Base-by-base conservation (phyloP, 352 stramenopile species). In the Peronosclerospora sorghi region DNA sequence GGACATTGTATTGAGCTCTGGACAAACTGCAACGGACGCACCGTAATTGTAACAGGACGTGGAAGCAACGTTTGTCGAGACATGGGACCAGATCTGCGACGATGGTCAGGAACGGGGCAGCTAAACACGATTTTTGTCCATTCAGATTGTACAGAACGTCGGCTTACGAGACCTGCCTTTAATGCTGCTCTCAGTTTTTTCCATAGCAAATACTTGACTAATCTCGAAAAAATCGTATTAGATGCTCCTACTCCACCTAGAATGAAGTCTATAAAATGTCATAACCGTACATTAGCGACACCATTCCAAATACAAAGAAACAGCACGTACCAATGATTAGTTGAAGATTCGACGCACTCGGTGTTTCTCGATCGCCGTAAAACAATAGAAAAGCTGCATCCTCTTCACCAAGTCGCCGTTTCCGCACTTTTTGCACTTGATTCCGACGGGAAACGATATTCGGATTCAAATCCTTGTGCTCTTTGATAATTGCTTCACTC, bases 71-170 rank as follows among this genome's bases (percentile, higher is more conserved):
- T 51, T 15, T 68, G 45, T 23, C 63, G 48, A 41, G 49, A 41
- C 63, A 73, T 74, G 4, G 64, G 60, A 10, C 59, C 61, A 14
- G 51, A 65, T 29, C 60, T 57, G 17, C 49, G 48, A 13, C 59
- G 59, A 57, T 68, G 53, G 8, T 32, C 30, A 39, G 51, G 56
- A 8, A 44, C 62, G 40, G 20, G 62, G 30, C 44, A 72, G 34
- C 70, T 77, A 26, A 87, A 77, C 21, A 83, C 69, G 35, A 87
- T 87, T 59, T 85, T 85, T 47, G 82, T 87, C 75, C 75, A 87
- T 38, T 87, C 75, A 0, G 75, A 80, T 40, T 77, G 68, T 29
- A 62, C 54, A 4, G 61, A 14, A 5, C 65, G 58, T 21, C 80
- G 65, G 13, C 58, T 55, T 0, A 55, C 45, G 7, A 81, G 39